Evolutionary conservation across 106 monocot genomes (phyloP), one percentile per base, ranked within the genome.

Genomic region (Chionographis japonica): DNA sequence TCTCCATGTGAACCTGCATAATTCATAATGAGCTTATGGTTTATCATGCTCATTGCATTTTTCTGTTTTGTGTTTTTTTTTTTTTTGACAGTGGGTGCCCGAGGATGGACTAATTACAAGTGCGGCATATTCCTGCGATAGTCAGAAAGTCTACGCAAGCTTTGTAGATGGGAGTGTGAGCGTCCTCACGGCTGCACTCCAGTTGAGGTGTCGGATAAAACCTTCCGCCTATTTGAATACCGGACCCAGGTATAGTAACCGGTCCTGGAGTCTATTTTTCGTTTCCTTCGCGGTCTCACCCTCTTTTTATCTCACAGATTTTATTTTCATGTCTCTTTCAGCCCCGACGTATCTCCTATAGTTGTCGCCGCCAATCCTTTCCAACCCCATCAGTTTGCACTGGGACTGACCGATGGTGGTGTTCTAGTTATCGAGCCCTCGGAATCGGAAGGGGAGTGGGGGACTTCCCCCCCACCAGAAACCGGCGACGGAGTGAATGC

Each of bases 321-420:
- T 18, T 60, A 12, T 53, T 54, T 8, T 63, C 8, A 6, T 61
- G 10, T 35, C 39, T 69, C 18, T 12, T 60, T 17, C 70, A 89
- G 85, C 51, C 61, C 62, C 11, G 71, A 59, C 69, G 76, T 71
- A 11, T 74, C 79, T 58, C 81, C 81, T 58, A 49, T 82, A 4
- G 78, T 79, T 2, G 60, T 82, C 37, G 85, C 89, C 6, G 63
- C 85, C 9, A 81, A 89, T 76, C 84, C 85, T 4, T 69, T 70
- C 0, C 75, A 89, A 49, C 72, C 81, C 9, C 79, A 61, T 60
- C 85, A 89, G 62, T 76, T 89, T 66, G 85, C 89, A 3, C 13
- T 89, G 10, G 89, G 89, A 13, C 66, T 89, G 20, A 78, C 78
- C 1, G 85, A 89, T 43, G 89, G 89, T 15, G 66, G 79, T 14